phyloP scores from a whole-genome alignment of 1,284 basidiomycete genomes.

The Pholiota adiposa region DNA sequence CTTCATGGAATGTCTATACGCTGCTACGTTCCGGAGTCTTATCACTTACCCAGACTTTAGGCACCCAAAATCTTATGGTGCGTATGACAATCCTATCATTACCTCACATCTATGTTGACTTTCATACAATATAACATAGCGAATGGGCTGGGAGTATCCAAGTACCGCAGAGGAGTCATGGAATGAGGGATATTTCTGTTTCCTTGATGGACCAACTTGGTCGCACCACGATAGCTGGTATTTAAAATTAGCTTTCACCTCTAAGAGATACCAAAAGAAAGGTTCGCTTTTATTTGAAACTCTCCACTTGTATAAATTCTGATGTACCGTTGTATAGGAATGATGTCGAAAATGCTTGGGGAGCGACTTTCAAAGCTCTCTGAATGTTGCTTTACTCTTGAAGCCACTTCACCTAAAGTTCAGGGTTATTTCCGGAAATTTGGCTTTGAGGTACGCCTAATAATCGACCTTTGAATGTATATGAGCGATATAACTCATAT shows the following conservation, averaged over 20 bases:
- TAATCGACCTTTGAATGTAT: no score
- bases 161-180: conserved; percentile 3
- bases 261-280: conserved; percentile 9
- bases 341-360: conserved; percentile 2
- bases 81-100: neutral
- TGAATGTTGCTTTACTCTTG: conserved; percentile 6
- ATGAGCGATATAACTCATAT: no score
- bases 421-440: conserved; percentile 5
- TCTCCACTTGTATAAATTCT: neutral
- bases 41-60: conserved; percentile 1
- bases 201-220: conserved; percentile 5
- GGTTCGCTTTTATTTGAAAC: neutral
- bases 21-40: conserved; percentile 5
- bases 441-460: conserved; percentile 7
- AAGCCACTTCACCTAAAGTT: neutral
- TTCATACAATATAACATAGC: neutral
- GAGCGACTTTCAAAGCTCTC: neutral
- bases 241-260: conserved; percentile 13
- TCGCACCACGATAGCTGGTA: conserved; percentile 17
- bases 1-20: conserved; percentile 7
- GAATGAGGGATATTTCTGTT: conserved; percentile 8
- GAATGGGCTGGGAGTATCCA: conserved; percentile 13
- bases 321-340: neutral
- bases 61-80: conserved; percentile 6
- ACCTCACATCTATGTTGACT: no score